Conservation (phyloP, 2,329 filamentous ascomycete genomes). For the Beauveria varroae region DNA sequence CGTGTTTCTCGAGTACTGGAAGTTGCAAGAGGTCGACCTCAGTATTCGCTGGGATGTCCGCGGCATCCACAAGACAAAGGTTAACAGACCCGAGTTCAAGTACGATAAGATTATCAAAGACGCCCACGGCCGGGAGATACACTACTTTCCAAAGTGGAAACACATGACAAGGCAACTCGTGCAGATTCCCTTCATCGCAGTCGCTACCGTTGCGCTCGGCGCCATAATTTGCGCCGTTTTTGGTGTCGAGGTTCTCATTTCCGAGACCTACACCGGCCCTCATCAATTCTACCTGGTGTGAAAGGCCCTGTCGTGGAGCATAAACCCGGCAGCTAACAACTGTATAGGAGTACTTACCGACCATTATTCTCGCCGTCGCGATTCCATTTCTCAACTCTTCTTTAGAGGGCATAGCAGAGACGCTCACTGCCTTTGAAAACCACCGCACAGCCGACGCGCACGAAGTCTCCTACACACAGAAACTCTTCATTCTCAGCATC, state of each 20-base stretch:
- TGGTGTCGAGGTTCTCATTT: constrained; percentile 67
- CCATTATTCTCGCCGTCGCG: constrained; percentile 58
- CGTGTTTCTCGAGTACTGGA: constrained; percentile 74
- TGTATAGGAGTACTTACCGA: constrained; percentile 60
- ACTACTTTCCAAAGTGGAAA: constrained; percentile 57
- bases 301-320: neutral
- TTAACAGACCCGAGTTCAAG: constrained; percentile 56
- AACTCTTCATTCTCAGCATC: constrained; percentile 71
- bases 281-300: constrained; percentile 57
- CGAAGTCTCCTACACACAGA: constrained; percentile 62
- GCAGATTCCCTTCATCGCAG: constrained; percentile 60
- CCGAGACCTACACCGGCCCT: constrained; percentile 64
- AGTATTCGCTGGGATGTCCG: constrained; percentile 66
- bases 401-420: constrained; percentile 55
- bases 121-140: constrained; percentile 52
- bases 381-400: constrained; percentile 58
- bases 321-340: neutral
- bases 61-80: constrained; percentile 59
- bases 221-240: constrained; percentile 63
- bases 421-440: constrained; percentile 64
- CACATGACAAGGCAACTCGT: constrained; percentile 58
- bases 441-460: constrained; percentile 64
- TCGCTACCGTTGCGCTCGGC: constrained; percentile 52
- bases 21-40: constrained; percentile 64
- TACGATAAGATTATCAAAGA: constrained; percentile 57